phyloP scores from a whole-genome alignment of 2,329 filamentous ascomycete genomes.

The Fusarium temperatum region DNA sequence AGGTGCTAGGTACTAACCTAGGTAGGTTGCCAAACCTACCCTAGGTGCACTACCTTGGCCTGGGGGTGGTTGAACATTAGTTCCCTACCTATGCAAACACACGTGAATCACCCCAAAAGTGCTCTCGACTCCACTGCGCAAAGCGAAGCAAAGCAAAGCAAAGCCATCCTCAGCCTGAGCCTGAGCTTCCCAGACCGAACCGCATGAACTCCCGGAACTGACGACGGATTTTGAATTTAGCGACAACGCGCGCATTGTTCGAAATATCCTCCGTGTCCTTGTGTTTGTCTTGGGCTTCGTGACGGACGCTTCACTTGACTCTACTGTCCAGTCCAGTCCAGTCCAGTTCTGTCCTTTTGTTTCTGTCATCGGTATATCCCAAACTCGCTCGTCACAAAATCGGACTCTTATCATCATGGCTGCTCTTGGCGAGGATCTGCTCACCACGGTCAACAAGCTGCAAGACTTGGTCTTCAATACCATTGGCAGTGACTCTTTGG shows the following conservation, averaged over 20 bases:
- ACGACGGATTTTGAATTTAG: constrained; percentile 38
- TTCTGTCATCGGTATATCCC: constrained; percentile 17
- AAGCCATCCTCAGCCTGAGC: constrained; percentile 13
- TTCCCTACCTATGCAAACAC: constrained; percentile 23
- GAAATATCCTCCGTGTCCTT: constrained; percentile 28
- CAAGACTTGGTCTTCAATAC: constrained; percentile 99
- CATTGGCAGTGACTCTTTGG: constrained; percentile 97
- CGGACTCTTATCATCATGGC: constrained; percentile 70
- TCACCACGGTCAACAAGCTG: constrained; percentile 96
- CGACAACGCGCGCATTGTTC: constrained; percentile 42
- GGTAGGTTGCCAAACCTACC: background rate
- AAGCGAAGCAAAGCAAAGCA: constrained; percentile 22
- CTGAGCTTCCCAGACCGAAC: constrained; percentile 26
- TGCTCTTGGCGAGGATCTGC: constrained; percentile 92
- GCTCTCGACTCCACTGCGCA: constrained; percentile 24
- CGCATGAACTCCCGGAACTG: constrained; percentile 44
- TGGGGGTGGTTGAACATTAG: constrained; percentile 8
- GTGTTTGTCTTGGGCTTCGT: constrained; percentile 19
- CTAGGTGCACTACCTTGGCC: background rate
- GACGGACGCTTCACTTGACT: constrained; percentile 34
- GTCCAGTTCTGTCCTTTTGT: constrained; percentile 22
- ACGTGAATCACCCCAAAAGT: constrained; percentile 37
- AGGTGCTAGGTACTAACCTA: background rate
- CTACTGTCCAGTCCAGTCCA: constrained; percentile 7
- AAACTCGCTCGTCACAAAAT: constrained; percentile 21